Conservation (phyloP, 2,329 filamentous ascomycete species). For the Colletotrichum australisinense region DNA sequence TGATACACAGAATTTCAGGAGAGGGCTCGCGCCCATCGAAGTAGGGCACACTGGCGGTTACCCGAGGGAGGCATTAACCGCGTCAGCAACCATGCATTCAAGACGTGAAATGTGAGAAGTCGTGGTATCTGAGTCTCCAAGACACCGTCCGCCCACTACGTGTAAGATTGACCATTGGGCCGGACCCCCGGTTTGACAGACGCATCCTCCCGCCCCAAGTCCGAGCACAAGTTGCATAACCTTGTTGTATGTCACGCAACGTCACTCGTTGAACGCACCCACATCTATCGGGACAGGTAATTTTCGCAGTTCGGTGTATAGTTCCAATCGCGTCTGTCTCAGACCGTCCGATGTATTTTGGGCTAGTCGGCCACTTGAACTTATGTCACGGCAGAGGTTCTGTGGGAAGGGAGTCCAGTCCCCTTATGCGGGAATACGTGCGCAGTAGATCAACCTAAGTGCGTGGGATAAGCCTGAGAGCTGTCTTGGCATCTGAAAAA, state of each 20-base stretch:
- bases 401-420: neutral
- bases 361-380: neutral
- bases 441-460: neutral
- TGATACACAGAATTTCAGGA: neutral
- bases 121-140: neutral
- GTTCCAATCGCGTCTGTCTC: neutral
- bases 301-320: neutral
- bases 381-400: neutral
- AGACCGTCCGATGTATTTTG: neutral
- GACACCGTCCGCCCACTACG: neutral
- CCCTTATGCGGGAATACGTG: neutral
- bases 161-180: neutral
- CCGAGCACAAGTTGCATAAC: slow-evolving; percentile 1
- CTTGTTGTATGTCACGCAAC: neutral
- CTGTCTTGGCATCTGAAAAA: neutral
- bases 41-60: neutral
- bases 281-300: neutral
- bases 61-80: neutral
- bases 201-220: neutral
- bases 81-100: slow-evolving; percentile 2
- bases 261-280: neutral
- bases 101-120: neutral
- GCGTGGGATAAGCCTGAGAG: neutral
- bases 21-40: neutral
- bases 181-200: slow-evolving; percentile 17